A percentile compares a stretch with the other conserved stretches of the same genome.
These are phyloP conservation scores for Chytriomyces hyalinus DNA, from an alignment of 192 early-diverging fungal species.

Conservation along the genomic window DNA sequence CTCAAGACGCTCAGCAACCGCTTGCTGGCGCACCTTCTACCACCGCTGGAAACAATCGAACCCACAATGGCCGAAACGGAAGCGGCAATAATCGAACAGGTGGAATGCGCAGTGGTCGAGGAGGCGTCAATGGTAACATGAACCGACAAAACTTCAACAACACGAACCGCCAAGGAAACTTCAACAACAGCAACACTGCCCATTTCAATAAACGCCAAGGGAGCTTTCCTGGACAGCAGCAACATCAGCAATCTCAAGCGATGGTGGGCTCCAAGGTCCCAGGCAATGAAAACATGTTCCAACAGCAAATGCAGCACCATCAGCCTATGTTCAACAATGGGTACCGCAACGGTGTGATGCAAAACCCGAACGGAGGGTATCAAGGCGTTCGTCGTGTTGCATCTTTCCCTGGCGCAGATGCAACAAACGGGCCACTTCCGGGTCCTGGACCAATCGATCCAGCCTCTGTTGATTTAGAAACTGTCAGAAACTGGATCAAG, in stretches of 20 bases:
- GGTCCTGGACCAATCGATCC: constrained; percentile 34
- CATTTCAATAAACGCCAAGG: background rate
- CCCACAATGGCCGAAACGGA: background rate
- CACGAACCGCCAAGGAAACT: constrained; percentile 8
- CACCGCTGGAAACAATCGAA: background rate
- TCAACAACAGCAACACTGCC: background rate
- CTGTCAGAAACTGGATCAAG: constrained; percentile 50
- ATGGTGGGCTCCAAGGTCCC: background rate
- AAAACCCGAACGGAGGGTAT: background rate
- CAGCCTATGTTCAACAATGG: background rate
- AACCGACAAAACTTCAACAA: constrained; percentile 3
- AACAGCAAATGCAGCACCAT: background rate
- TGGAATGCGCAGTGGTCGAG: background rate
- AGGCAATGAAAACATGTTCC: background rate
- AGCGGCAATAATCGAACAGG: background rate
- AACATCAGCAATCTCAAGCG: background rate
- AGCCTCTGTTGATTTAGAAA: constrained; percentile 44
- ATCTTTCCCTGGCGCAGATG: background rate
- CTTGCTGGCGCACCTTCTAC: background rate
- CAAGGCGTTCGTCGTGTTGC: background rate
- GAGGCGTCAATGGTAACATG: background rate
- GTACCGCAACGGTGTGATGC: background rate
- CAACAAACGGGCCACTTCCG: background rate
- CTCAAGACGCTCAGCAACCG: too few relatives aligned
- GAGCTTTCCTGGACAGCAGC: background rate